Conservation (phyloP, 106 monocot genomes). For the Dioscorea dumetorum region DNA sequence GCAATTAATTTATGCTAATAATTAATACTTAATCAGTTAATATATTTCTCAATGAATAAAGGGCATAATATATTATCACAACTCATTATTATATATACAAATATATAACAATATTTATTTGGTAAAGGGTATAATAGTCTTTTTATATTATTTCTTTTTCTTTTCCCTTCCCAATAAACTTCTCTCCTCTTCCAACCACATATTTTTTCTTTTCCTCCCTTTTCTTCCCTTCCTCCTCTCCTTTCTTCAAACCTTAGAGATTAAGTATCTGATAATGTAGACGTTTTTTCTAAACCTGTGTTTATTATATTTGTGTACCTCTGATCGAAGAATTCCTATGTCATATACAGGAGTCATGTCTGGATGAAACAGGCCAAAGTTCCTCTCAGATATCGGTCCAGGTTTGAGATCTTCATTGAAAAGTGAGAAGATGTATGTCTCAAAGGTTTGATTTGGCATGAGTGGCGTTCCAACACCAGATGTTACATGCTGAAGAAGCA, state of each 20-base stretch:
- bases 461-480: slow-evolving; percentile 68
- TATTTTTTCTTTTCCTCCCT: no score
- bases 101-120: no score
- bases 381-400: slow-evolving; percentile 61
- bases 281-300: background rate
- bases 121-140: no score
- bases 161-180: no score
- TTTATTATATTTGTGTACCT: background rate
- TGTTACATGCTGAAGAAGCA: slow-evolving; percentile 33
- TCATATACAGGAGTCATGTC: slow-evolving; percentile 19
- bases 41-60: no score
- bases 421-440: slow-evolving; percentile 59
- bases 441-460: slow-evolving; percentile 65
- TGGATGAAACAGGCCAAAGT: slow-evolving; percentile 39
- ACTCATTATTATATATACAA: no score
- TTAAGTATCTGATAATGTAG: background rate
- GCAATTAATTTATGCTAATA: no score
- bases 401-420: slow-evolving; percentile 81
- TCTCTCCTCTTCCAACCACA: no score
- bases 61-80: no score
- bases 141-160: no score
- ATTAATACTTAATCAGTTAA: no score
- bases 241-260: background rate
- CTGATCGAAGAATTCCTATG: slow-evolving; percentile 12
- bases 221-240: no score